Evolutionary conservation across 2,329 filamentous ascomycete genomes (phyloP), one percentile per base, ranked within the genome.

Genomic region (Aspergillus niger): DNA sequence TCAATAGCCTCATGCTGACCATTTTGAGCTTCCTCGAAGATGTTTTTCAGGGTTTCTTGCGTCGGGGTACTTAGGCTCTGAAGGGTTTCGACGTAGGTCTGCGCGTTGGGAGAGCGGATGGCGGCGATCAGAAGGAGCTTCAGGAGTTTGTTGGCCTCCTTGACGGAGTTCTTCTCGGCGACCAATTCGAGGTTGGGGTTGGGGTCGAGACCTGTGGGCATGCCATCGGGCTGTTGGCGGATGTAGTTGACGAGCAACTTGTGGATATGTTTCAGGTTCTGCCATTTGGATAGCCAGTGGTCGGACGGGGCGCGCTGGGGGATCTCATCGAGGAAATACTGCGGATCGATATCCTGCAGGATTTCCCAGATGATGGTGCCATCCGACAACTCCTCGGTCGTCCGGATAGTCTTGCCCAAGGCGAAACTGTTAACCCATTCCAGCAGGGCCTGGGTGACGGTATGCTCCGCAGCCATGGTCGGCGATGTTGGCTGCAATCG

Each of bases 41-140:
- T 80, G 65, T 78, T 74, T 65, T 80, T 81, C 52, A 82, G 68
- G 2, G 76, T 75, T 59, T 79, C 76, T 60, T 81, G 79, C 3
- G 79, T 80, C 36, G 75, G 69, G 5, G 75, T 76, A 47, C 74
- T 77, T 44, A 82, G 64, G 43, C 71, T 72, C 65, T 79, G 77
- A 63, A 82, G 77, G 47, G 76, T 80, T 48, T 75, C 74, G 59
- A 89, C 80, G 69, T 86, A 87, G 36, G 80, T 79, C 59, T 82
- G 82, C 15, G 77, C 74, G 57, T 85, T 82, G 26, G 85, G 82
- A 11, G 86, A 86, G 70, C 83, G 82, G 63, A 87, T 83, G 26
- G 85, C 85, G n/a, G 82, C 82, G 59, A 87, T 83, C 22, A 90
- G 79, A 70, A 89, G 82, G 58, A 89, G 80, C 60, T 86, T 85